Evolutionary conservation across 257 asterid genomes (phyloP).

Genomic region (Jasminum sambac): DNA sequence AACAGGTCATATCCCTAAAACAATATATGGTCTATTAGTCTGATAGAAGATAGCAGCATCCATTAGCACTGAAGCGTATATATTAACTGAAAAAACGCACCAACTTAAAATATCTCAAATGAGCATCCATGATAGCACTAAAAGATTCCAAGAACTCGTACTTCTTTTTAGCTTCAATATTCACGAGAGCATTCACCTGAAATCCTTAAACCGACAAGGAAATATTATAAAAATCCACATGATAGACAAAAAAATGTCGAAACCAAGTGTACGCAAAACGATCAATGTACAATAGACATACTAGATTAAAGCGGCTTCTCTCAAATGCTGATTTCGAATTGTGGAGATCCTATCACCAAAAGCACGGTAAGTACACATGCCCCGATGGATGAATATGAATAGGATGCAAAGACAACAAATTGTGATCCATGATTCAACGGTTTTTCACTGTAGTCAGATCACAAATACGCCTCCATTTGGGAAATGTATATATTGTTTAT

Average conservation of each 20-base stretch:
- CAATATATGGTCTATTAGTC: conserved; percentile 25
- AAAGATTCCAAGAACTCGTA: conserved; percentile 90
- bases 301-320: conserved; percentile 93
- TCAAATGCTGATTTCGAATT: conserved; percentile 95
- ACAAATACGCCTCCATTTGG: background rate
- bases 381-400: conserved; percentile 1
- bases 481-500: no score
- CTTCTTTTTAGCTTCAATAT: conserved; percentile 91
- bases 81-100: conserved; percentile 37
- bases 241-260: background rate
- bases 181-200: conserved; percentile 86
- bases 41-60: conserved; percentile 26
- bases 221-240: conserved; percentile 26
- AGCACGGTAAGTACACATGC: conserved; percentile 29
- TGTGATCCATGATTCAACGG: conserved; percentile 7
- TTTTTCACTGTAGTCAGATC: conserved; percentile 17
- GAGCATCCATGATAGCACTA: conserved; percentile 99
- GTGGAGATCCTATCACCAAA: conserved; percentile 76
- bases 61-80: conserved; percentile 16
- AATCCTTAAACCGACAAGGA: conserved; percentile 50
- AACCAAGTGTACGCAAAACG: conserved; percentile 17
- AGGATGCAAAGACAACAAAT: conserved; percentile 8
- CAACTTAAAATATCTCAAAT: conserved; percentile 88
- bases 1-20: conserved; percentile 80
- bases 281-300: conserved; percentile 37